These are phyloP conservation scores for Moricandia arvensis DNA, from an alignment of 345 rosid genomes.

Conservation along the genomic window DNA sequence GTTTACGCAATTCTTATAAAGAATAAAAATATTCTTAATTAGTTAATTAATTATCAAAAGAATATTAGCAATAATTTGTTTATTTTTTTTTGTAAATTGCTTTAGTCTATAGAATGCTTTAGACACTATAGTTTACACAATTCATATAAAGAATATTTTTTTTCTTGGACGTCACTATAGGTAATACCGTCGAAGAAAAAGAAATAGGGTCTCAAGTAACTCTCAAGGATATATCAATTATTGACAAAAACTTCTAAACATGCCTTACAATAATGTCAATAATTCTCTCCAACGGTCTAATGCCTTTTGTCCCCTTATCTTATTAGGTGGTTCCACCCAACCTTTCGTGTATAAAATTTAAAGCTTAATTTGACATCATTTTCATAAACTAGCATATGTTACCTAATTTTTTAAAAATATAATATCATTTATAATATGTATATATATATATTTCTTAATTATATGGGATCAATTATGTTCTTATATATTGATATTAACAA, in stretches of 20 bases:
- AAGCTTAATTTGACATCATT: neutral
- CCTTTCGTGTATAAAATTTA: neutral
- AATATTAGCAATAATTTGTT: too few relatives aligned
- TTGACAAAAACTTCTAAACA: conserved; percentile 10
- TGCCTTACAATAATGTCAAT: conserved; percentile 17
- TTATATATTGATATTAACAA: neutral
- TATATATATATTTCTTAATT: neutral
- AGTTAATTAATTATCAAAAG: too few relatives aligned
- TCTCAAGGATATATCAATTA: conserved; percentile 11
- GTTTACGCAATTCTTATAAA: too few relatives aligned
- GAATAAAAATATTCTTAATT: too few relatives aligned
- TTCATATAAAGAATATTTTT: neutral
- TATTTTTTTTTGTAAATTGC: too few relatives aligned
- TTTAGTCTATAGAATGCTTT: neutral
- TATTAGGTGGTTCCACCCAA: conserved; percentile 27
- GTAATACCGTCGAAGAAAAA: neutral
- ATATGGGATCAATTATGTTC: neutral
- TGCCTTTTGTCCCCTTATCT: conserved; percentile 36
- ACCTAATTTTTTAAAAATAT: neutral
- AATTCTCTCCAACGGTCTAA: conserved; percentile 28
- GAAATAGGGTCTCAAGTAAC: neutral
- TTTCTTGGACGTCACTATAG: neutral
- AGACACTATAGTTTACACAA: neutral
- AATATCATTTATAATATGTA: too few relatives aligned
- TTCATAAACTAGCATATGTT: neutral